Evolutionary conservation across 2,329 filamentous ascomycete genomes (phyloP), one percentile per base, ranked within the genome.

Genomic region (Colletotrichum chlorophyti): DNA sequence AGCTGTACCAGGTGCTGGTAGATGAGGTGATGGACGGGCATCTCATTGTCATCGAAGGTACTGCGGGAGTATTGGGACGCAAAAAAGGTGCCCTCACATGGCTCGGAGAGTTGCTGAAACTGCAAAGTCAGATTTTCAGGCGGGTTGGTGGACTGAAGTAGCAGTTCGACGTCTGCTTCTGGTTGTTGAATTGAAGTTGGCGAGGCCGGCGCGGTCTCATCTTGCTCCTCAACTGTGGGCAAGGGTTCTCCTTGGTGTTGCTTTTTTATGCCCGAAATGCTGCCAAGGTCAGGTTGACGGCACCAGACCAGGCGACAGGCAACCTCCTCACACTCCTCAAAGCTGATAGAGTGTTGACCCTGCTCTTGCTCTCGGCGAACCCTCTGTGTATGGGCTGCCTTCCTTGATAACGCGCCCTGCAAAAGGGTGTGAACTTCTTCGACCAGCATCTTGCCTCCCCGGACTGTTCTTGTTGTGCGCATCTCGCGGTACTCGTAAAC

Each of bases 401-500:
- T 38, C 21, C 17, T 24, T 8, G 34, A 53, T 3, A 80, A 68
- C 57, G 76, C 73, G 19, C 78, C 72, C 17, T 82, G 81, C 4
- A 94, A 71, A 15, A 90, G 70, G 53, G 82, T 83, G 65, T 88
- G 90, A 65, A 92, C 87, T 54, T 88, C 83, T 65, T 89, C 81
- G 38, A 89, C 83, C 17, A 98, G 76, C 55, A 83, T 72, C 68
- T 88, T 93, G 58, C 89, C 92, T 29, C 86, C 93, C 63, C 95
- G 83, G 12, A 91, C 80, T 34, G 85, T 94, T 51, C 91, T 83
- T 54, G 81, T 84, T 51, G 85, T 86, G 14, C 82, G 80, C 1
- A 97, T 85, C 70, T 96, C 93, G 51, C 91, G 88, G 71, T 93
- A 97, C 74, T 99, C 95, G 69, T 93, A 98, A 6, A 98, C 82